Conservation (phyloP, 495 filamentous ascomycete genomes). For the Podospora conica region DNA sequence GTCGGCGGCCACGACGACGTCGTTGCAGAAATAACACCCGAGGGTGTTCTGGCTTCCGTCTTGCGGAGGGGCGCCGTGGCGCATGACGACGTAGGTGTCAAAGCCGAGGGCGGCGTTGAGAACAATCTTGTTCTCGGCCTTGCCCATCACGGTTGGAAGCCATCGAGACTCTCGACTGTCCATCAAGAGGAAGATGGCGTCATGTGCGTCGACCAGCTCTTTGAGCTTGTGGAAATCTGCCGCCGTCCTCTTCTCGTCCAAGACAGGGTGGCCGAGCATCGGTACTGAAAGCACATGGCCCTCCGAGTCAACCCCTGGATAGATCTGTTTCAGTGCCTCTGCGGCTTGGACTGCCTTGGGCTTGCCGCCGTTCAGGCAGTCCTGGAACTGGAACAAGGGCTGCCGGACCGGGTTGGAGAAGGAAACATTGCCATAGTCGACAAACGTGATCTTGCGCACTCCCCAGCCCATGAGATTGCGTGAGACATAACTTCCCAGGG, state of each 20-base stretch:
- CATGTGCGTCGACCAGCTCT: slow-evolving; percentile 74
- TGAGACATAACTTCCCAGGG: slow-evolving; percentile 87
- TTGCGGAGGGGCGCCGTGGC: slow-evolving; percentile 62
- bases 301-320: slow-evolving; percentile 76
- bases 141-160: slow-evolving; percentile 97
- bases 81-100: slow-evolving; percentile 95
- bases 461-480: slow-evolving; percentile 93
- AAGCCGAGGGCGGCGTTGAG: slow-evolving; percentile 96
- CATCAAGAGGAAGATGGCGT: slow-evolving; percentile 92
- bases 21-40: slow-evolving; percentile 97
- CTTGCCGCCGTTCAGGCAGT: slow-evolving; percentile 79
- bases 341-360: slow-evolving; percentile 80
- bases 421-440: slow-evolving; percentile 89
- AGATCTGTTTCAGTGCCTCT: slow-evolving; percentile 75
- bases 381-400: slow-evolving; percentile 81
- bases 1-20: slow-evolving; percentile 91
- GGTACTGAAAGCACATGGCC: slow-evolving; percentile 81
- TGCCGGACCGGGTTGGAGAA: slow-evolving; percentile 98
- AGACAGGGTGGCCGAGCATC: slow-evolving; percentile 87
- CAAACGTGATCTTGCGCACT: slow-evolving; percentile 91
- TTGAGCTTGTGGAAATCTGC: slow-evolving; percentile 69
- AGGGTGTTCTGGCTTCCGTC: slow-evolving; percentile 56
- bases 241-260: slow-evolving; percentile 58
- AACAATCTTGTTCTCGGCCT: slow-evolving; percentile 85
- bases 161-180: slow-evolving; percentile 91